A percentile compares a stretch with the other conserved stretches of the same genome.
phyloP scores from a whole-genome alignment of 495 filamentous ascomycete species.

The Aspergillus olivimuriae region DNA sequence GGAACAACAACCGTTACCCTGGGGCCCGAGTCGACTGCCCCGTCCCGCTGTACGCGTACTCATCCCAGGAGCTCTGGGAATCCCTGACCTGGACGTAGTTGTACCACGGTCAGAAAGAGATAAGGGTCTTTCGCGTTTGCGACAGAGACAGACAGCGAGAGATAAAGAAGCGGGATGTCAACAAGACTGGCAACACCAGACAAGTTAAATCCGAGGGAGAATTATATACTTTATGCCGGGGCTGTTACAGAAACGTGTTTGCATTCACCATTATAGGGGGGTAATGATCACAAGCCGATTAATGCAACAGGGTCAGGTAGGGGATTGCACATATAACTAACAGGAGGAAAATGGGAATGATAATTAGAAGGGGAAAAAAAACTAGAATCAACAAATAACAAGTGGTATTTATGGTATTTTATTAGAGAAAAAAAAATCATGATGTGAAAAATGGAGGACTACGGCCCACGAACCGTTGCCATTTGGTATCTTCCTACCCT shows the following conservation, averaged over 20 bases:
- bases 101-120: too few species aligned
- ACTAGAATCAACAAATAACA: conserved; percentile 3
- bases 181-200: background rate
- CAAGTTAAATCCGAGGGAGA: conserved; percentile 7
- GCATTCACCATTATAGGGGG: conserved; percentile 6
- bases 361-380: conserved; percentile 1
- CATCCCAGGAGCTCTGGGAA: too few species aligned
- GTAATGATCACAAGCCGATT: conserved; percentile 18
- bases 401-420: too few species aligned
- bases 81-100: too few species aligned
- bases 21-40: too few species aligned
- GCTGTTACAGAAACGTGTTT: conserved; percentile 11
- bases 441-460: too few species aligned
- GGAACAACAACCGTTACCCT: too few species aligned
- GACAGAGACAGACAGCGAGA: too few species aligned
- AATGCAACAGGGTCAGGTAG: conserved; percentile 15
- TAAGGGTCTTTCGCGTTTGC: too few species aligned
- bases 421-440: too few species aligned
- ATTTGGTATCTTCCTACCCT: background rate
- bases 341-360: background rate
- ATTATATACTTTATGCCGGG: conserved; percentile 9
- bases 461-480: conserved; percentile 1
- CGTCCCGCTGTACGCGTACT: too few species aligned
- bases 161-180: too few species aligned
- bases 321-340: background rate